A percentile compares a stretch with the other conserved stretches of the same genome.
Evolutionary conservation across 2,329 filamentous ascomycete genomes (phyloP).

Genomic region (Mycosphaerella arachidis): DNA sequence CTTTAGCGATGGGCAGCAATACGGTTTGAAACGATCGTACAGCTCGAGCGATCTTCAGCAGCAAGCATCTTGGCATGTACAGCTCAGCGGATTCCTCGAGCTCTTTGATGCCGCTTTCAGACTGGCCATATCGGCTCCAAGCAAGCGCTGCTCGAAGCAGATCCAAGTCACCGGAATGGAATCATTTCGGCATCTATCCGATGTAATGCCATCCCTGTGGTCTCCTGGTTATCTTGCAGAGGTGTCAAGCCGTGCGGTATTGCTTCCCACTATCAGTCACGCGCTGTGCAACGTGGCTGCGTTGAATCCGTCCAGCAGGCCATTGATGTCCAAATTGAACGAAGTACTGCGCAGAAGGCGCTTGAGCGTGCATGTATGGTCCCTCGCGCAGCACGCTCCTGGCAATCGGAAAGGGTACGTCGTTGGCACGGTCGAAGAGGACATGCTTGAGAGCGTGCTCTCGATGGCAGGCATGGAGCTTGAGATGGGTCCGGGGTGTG

Average conservation of each 20-base stretch:
- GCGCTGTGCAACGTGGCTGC: slow-evolving; percentile 24
- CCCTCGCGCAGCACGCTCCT: neutral
- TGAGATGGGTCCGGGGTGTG: neutral
- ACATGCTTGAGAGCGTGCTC: slow-evolving; percentile 5
- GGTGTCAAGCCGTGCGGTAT: slow-evolving; percentile 27
- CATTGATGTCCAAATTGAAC: slow-evolving; percentile 12
- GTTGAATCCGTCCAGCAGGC: slow-evolving; percentile 6
- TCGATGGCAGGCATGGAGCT: neutral
- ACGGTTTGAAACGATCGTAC: neutral
- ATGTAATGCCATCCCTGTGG: slow-evolving; percentile 40
- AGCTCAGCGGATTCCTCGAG: neutral
- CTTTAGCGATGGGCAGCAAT: neutral
- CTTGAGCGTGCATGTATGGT: neutral
- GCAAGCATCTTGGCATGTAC: neutral
- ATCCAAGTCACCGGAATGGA: slow-evolving; percentile 33
- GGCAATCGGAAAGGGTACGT: neutral
- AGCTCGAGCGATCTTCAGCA: slow-evolving; percentile 1
- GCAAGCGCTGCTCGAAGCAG: slow-evolving; percentile 22
- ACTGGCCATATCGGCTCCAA: slow-evolving; percentile 31
- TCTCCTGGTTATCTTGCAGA: slow-evolving; percentile 35
- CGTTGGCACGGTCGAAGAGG: slow-evolving; percentile 1
- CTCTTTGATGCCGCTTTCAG: slow-evolving; percentile 27
- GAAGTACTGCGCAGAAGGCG: slow-evolving; percentile 9
- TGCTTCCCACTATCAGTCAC: slow-evolving; percentile 38
- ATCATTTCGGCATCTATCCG: slow-evolving; percentile 33